Conservation (phyloP, 805 yeast genomes). For the Ogataea trehaloabstinens region DNA sequence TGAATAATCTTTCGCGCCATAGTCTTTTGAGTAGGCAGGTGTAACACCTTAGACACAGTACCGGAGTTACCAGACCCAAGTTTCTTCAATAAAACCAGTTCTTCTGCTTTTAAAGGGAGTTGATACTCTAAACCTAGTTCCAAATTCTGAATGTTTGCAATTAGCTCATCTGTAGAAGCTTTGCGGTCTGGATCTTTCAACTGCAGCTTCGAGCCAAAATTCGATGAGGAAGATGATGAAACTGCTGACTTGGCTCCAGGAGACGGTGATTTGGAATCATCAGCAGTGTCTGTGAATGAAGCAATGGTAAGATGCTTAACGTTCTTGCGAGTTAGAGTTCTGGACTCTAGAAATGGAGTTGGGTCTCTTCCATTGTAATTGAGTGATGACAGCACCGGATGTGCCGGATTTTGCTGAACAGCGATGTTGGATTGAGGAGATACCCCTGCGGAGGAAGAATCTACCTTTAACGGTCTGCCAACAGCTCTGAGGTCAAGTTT, state of each 20-base stretch:
- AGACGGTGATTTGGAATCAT: not conserved
- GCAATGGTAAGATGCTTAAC: conserved; percentile 52
- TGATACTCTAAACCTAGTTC: conserved; percentile 56
- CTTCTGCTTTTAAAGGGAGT: conserved; percentile 55
- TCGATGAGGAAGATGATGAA: conserved; percentile 16
- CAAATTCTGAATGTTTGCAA: conserved; percentile 45
- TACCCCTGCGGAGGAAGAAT: too few relatives aligned
- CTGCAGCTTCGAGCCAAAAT: conserved; percentile 13
- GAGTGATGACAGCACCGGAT: conserved; percentile 8
- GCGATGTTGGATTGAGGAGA: not conserved
- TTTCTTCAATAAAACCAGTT: conserved; percentile 69
- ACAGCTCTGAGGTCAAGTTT: too few relatives aligned
- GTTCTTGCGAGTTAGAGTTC: conserved; percentile 55
- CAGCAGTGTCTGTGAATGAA: conserved; percentile 2
- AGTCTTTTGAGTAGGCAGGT: conserved; percentile 79
- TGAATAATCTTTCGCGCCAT: conserved; percentile 91
- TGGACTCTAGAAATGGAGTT: conserved; percentile 25
- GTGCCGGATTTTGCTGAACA: conserved; percentile 5
- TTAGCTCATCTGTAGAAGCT: conserved; percentile 34
- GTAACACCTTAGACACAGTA: conserved; percentile 82
- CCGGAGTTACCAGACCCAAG: conserved; percentile 96
- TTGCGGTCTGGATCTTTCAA: conserved; percentile 30
- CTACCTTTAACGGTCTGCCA: too few relatives aligned
- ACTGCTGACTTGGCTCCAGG: conserved; percentile 3
- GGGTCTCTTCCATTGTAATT: conserved; percentile 13